Evolutionary conservation across 1,284 basidiomycete genomes (phyloP).

Genomic region (Pterulicium gracile): DNA sequence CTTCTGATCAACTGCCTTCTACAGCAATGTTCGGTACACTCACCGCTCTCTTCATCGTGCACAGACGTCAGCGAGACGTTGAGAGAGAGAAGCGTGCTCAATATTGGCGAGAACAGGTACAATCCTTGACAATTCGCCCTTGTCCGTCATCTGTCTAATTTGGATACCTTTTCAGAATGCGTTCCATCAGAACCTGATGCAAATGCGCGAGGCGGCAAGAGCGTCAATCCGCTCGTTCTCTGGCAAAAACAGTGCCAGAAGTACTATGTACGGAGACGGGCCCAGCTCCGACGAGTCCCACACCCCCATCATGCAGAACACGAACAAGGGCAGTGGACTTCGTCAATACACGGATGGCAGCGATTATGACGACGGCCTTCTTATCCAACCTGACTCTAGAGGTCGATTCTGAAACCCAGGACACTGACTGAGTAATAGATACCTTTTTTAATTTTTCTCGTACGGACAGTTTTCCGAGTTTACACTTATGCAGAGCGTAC

Average conservation of each 20-base stretch:
- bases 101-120: conserved; percentile 81
- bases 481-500: too few relatives aligned
- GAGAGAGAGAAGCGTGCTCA: conserved; percentile 75
- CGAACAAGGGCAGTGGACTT: conserved; percentile 41
- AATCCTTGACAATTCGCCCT: conserved; percentile 7
- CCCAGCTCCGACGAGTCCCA: conserved; percentile 45
- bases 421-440: conserved; percentile 2
- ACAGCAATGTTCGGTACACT: conserved; percentile 65
- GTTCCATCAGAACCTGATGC: conserved; percentile 66
- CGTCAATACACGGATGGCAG: conserved; percentile 40
- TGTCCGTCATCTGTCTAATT: neutral
- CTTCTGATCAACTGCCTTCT: conserved; percentile 3
- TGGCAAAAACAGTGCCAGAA: conserved; percentile 32
- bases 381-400: conserved; percentile 22
- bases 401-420: conserved; percentile 15
- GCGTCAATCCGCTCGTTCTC: conserved; percentile 49
- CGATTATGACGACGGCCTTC: conserved; percentile 34
- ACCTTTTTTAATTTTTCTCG: too few relatives aligned
- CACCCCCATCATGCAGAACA: conserved; percentile 37
- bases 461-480: too few relatives aligned
- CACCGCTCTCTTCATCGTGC: conserved; percentile 55
- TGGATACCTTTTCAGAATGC: conserved; percentile 38
- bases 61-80: conserved; percentile 56
- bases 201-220: conserved; percentile 64
- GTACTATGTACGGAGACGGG: conserved; percentile 35